These are phyloP conservation scores for Clavulina sp. DNA, from an alignment of 768 basidiomycete genomes.

Conservation along the genomic window DNA sequence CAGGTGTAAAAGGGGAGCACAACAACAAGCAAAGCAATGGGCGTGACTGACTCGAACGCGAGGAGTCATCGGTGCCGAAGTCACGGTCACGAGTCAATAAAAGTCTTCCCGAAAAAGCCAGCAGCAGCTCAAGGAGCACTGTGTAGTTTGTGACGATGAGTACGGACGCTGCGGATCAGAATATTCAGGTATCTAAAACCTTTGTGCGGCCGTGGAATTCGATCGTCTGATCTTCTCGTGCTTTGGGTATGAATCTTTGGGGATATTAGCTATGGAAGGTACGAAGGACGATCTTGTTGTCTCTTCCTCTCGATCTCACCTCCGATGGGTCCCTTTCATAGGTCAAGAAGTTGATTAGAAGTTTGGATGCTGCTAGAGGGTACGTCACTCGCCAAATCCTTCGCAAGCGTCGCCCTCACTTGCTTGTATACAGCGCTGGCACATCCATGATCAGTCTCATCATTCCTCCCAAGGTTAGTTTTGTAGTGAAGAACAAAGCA, in stretches of 20 bases:
- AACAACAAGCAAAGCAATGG: too few relatives aligned
- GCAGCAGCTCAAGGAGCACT: too few relatives aligned
- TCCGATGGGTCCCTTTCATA: slow-evolving; percentile 25
- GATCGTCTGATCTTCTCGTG: neutral
- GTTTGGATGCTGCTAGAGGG: slow-evolving; percentile 88
- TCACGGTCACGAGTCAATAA: too few relatives aligned
- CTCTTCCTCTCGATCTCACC: neutral
- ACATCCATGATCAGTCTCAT: slow-evolving; percentile 99
- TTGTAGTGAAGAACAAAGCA: neutral
- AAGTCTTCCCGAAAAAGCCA: too few relatives aligned
- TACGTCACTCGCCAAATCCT: slow-evolving; percentile 19
- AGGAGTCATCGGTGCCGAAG: too few relatives aligned
- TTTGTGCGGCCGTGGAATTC: neutral
- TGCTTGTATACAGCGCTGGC: slow-evolving; percentile 42
- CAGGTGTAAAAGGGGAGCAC: too few relatives aligned
- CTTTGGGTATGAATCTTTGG: neutral
- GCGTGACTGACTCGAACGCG: too few relatives aligned
- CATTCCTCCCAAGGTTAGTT: slow-evolving; percentile 73
- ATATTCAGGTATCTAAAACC: slow-evolving; percentile 66
- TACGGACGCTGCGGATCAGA: slow-evolving; percentile 53
- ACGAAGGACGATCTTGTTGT: neutral
- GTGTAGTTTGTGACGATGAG: slow-evolving; percentile 5
- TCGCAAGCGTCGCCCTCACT: slow-evolving; percentile 2
- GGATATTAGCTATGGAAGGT: slow-evolving; percentile 4
- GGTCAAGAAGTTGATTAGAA: slow-evolving; percentile 98